Percentiles rank a stretch among this genome's conserved stretches.
These are phyloP conservation scores for Malus sieversii DNA, from an alignment of 306 rosid genomes.

Conservation along the genomic window DNA sequence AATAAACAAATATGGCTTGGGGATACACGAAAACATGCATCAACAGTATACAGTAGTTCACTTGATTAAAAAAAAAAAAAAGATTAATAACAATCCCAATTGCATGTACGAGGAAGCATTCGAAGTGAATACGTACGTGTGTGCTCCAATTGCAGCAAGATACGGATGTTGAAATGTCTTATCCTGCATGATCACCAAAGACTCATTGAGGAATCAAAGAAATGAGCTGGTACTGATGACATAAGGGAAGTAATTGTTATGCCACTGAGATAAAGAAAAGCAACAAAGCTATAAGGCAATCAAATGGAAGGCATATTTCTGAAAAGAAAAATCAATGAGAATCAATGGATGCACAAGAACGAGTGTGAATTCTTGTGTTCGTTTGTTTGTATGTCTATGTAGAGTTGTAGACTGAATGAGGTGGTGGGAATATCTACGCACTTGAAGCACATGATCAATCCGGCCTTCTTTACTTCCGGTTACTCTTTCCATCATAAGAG, in stretches of 20 bases:
- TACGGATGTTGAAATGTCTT: conserved; percentile 87
- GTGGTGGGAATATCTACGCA: conserved; percentile 17
- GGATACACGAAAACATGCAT: background rate
- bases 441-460: conserved; percentile 93
- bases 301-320: background rate
- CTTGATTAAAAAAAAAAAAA: background rate
- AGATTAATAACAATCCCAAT: background rate
- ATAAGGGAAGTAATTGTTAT: background rate
- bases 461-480: conserved; percentile 75
- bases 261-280: background rate
- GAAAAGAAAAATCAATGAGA: background rate
- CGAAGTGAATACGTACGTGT: conserved; percentile 52
- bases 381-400: background rate
- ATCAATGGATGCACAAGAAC: background rate
- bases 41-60: background rate
- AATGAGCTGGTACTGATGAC: background rate
- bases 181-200: conserved; percentile 56
- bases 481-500: conserved; percentile 72
- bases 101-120: background rate
- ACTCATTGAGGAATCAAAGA: background rate
- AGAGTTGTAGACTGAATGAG: background rate
- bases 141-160: conserved; percentile 83
- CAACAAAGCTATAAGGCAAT: background rate
- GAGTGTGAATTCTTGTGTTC: background rate
- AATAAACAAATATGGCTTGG: background rate